Percentiles rank a stretch among this genome's conserved stretches.
These are phyloP conservation scores for Aspergillus flavus DNA, from an alignment of 2,329 filamentous ascomycete species.

Conservation along the genomic window DNA sequence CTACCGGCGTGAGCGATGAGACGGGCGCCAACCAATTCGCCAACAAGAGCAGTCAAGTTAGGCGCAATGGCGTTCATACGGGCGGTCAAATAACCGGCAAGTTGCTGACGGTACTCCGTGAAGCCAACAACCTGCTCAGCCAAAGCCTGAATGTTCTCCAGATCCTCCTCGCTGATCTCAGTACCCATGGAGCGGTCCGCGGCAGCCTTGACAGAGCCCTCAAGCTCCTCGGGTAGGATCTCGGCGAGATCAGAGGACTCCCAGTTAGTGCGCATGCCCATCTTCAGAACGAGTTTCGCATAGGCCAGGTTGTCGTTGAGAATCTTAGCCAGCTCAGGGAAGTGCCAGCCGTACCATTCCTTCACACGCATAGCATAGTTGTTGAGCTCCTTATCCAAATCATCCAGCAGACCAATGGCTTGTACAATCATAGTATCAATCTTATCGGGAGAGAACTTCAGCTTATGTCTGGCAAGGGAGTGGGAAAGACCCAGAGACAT, in stretches of 20 bases:
- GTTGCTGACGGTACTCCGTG: conserved; percentile 84
- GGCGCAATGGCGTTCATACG: conserved; percentile 97
- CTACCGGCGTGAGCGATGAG: conserved; percentile 95
- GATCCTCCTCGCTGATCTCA: conserved; percentile 89
- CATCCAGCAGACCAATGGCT: conserved; percentile 89
- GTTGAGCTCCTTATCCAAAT: conserved; percentile 98
- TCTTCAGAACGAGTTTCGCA: conserved; percentile 80
- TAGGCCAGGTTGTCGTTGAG: conserved; percentile 97
- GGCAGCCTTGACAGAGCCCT: conserved; percentile 85
- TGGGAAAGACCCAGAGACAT: conserved; percentile 97
- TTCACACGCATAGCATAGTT: conserved; percentile 98
- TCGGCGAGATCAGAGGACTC: conserved; percentile 78
- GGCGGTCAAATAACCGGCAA: conserved; percentile 84
- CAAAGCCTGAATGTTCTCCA: conserved; percentile 87
- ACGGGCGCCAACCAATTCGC: conserved; percentile 89
- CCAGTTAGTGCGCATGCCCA: conserved; percentile 86
- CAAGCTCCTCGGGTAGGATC: conserved; percentile 93
- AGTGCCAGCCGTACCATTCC: conserved; percentile 99
- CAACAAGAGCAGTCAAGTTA: conserved; percentile 90
- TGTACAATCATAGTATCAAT: conserved; percentile 99
- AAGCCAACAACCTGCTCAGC: conserved; percentile 93
- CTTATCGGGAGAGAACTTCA: conserved; percentile 98
- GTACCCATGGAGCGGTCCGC: conserved; percentile 98
- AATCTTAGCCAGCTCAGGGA: conserved; percentile 96
- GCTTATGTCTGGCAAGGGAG: conserved; percentile 93